Conservation (phyloP, 179 eudicot genomes). For the Spergularia azorica region DNA sequence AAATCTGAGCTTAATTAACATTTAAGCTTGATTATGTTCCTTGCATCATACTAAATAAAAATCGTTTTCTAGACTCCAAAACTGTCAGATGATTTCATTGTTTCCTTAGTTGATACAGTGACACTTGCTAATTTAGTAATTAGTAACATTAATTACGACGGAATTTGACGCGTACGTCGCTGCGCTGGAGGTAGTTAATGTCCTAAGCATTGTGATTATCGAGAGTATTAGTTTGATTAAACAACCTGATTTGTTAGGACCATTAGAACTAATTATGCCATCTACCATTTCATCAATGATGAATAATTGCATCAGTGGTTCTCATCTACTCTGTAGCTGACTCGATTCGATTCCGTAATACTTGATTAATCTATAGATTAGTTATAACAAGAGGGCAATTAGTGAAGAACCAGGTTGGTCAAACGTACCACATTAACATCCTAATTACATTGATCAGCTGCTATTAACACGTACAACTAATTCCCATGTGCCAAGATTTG, state of each 20-base stretch:
- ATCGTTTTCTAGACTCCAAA: neutral
- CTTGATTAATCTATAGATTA: slow-evolving; percentile 13
- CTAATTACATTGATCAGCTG: slow-evolving; percentile 5
- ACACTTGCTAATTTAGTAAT: too few relatives aligned
- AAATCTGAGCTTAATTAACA: slow-evolving; percentile 25
- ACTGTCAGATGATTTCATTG: slow-evolving; percentile 20
- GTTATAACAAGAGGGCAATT: slow-evolving; percentile 10
- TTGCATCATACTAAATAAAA: slow-evolving; percentile 8
- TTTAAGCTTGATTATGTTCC: slow-evolving; percentile 21
- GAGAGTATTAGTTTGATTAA: neutral
- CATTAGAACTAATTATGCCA: neutral
- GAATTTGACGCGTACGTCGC: neutral
- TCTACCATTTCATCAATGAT: slow-evolving; percentile 7
- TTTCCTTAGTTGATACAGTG: neutral
- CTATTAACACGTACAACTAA: slow-evolving; percentile 19
- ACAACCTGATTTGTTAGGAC: neutral
- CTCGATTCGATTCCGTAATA: slow-evolving; percentile 28
- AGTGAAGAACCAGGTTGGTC: slow-evolving; percentile 33
- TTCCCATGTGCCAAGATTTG: slow-evolving; percentile 34
- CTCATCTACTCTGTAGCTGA: slow-evolving; percentile 18
- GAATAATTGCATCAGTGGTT: neutral
- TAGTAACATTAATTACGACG: neutral
- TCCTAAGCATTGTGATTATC: neutral
- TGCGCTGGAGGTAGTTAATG: slow-evolving; percentile 22
- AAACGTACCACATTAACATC: slow-evolving; percentile 21